These are phyloP conservation scores for Pecoramyces ruminantium DNA, from an alignment of 192 early-diverging fungal genomes.

Conservation along the genomic window DNA sequence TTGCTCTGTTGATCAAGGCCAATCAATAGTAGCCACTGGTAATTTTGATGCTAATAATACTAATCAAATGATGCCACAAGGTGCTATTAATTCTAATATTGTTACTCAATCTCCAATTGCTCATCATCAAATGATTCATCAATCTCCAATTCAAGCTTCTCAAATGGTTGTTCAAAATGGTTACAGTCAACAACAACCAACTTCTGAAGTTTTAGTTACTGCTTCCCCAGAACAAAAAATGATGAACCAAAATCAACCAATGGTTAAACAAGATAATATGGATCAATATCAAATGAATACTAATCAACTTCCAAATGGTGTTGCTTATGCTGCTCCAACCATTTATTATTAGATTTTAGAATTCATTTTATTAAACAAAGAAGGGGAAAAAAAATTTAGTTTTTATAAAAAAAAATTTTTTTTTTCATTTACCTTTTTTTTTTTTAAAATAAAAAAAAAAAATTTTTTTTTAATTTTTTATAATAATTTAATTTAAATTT, in stretches of 20 bases:
- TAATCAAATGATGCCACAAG: background rate
- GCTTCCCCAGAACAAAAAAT: background rate
- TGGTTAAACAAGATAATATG: background rate
- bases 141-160: background rate
- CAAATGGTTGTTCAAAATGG: too few species aligned
- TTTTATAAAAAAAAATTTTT: too few species aligned
- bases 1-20: background rate
- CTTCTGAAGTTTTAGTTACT: background rate
- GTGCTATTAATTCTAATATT: background rate
- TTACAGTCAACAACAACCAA: too few species aligned
- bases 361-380: too few species aligned
- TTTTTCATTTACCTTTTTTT: too few species aligned
- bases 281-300: background rate
- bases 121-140: background rate
- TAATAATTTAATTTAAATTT: too few species aligned
- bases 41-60: too few species aligned
- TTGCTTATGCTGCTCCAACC: background rate
- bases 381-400: too few species aligned
- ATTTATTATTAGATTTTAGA: background rate
- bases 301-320: background rate
- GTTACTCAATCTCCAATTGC: background rate
- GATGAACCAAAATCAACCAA: background rate
- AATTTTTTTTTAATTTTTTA: too few species aligned
- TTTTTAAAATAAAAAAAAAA: too few species aligned
- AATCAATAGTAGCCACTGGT: background rate